Evolutionary conservation across 176 grass and related monocot genomes (phyloP).

Genomic region (Neostapfia colusana): DNA sequence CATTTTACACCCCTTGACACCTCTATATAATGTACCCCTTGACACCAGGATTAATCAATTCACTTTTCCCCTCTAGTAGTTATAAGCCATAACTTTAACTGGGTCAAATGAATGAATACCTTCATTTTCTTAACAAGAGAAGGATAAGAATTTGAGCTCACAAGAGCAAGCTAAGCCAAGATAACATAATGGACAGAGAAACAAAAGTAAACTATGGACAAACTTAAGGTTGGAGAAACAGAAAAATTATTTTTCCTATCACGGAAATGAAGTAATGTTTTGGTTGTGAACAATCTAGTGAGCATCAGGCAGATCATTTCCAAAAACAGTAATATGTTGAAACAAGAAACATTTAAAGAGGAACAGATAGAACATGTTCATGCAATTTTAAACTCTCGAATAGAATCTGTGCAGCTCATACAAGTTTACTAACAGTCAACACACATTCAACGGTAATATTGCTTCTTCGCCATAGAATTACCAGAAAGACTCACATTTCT

Average conservation of each 20-base stretch:
- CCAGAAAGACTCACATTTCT: not conserved
- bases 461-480: not conserved
- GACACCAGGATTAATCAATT: too few relatives aligned
- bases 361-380: not conserved
- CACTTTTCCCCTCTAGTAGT: too few relatives aligned
- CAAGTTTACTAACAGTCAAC: not conserved
- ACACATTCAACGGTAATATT: not conserved
- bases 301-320: not conserved
- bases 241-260: not conserved
- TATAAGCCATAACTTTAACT: not conserved
- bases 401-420: too few relatives aligned
- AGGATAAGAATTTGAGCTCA: not conserved
- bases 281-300: too few relatives aligned
- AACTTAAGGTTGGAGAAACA: not conserved
- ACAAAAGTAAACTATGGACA: not conserved
- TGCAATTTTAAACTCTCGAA: not conserved
- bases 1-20: too few relatives aligned
- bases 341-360: not conserved
- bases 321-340: not conserved
- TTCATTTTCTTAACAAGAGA: not conserved
- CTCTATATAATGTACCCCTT: too few relatives aligned
- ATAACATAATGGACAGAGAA: not conserved
- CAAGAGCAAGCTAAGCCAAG: not conserved
- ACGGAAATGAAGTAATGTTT: not conserved
- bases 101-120: constrained; percentile 2